A percentile compares a stretch with the other conserved stretches of the same genome.
Conservation (phyloP, 208 protist genomes). For the Strigomonas oncopelti region DNA sequence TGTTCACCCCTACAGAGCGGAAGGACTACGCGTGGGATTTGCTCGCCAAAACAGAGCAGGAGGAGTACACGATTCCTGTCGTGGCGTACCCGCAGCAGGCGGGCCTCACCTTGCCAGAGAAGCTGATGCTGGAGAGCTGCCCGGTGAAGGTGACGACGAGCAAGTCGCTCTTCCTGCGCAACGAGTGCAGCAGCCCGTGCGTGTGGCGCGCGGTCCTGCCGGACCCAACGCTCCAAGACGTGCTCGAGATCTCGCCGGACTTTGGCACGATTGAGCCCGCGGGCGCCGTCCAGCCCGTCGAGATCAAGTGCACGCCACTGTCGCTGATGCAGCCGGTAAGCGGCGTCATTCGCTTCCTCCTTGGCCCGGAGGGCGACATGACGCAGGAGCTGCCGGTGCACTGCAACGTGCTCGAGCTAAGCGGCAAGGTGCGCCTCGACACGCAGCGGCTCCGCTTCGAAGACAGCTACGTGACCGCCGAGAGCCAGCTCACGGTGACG, state of each 20-base stretch:
- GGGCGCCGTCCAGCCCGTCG: constrained; percentile 68
- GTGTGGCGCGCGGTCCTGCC: constrained; percentile 56
- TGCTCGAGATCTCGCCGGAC: constrained; percentile 33
- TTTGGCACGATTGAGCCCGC: constrained; percentile 54
- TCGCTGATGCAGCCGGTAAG: constrained; percentile 13
- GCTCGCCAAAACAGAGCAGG: constrained; percentile 76
- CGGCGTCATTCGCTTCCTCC: constrained; percentile 64
- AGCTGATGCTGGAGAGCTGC: constrained; percentile 51
- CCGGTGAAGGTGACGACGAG: constrained; percentile 67
- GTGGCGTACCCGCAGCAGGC: constrained; percentile 79
- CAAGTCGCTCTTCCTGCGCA: constrained; percentile 89
- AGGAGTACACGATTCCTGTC: constrained; percentile 87
- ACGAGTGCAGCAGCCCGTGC: constrained; percentile 54
- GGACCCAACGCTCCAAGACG: constrained; percentile 6
- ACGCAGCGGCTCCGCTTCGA: constrained; percentile 51
- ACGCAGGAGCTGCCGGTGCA: constrained; percentile 64
- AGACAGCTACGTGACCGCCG: constrained; percentile 88
- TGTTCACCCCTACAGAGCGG: constrained; percentile 75
- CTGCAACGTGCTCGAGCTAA: constrained; percentile 65
- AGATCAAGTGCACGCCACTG: constrained; percentile 45
- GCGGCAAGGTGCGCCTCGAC: constrained; percentile 57
- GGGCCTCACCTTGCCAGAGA: constrained; percentile 74
- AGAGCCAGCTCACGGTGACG: constrained; percentile 77
- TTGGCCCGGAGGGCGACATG: constrained; percentile 79
- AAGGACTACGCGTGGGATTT: constrained; percentile 86